A percentile compares a stretch with the other conserved stretches of the same genome.
Conservation (phyloP, 2,329 filamentous ascomycete species). For the Diaporthe sp. region DNA sequence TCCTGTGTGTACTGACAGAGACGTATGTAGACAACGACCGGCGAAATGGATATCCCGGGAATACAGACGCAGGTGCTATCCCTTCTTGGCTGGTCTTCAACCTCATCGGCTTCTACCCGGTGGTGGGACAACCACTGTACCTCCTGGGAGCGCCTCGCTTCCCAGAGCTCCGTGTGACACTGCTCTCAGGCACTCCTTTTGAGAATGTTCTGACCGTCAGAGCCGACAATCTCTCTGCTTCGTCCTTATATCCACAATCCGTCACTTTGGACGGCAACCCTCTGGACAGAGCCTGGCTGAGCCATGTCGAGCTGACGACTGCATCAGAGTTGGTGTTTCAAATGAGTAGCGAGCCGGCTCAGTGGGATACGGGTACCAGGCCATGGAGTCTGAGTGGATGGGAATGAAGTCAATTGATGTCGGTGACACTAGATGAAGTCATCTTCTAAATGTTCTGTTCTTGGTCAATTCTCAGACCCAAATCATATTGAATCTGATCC, state of each 20-base stretch:
- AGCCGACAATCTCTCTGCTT: constrained; percentile 26
- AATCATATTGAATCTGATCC: not conserved
- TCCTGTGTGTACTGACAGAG: not conserved
- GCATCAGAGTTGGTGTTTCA: constrained; percentile 28
- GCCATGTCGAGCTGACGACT: constrained; percentile 26
- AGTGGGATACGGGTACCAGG: constrained; percentile 34
- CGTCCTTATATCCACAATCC: constrained; percentile 28
- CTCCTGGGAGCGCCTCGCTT: constrained; percentile 62
- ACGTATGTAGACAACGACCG: constrained; percentile 48
- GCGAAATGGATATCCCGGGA: constrained; percentile 58
- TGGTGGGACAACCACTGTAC: constrained; percentile 63
- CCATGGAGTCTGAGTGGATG: constrained; percentile 38
- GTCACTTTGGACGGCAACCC: constrained; percentile 12
- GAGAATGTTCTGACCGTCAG: constrained; percentile 24
- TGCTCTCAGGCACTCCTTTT: constrained; percentile 23
- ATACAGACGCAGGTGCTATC: constrained; percentile 61
- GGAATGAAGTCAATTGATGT: not conserved
- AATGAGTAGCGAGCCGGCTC: constrained; percentile 31
- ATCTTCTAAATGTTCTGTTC: not conserved
- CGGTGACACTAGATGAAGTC: rapidly evolving
- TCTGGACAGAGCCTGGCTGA: constrained; percentile 35
- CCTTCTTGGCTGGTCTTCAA: constrained; percentile 66
- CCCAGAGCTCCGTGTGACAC: constrained; percentile 16
- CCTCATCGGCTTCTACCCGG: constrained; percentile 62
- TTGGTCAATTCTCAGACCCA: too few species aligned